Evolutionary conservation across 495 filamentous ascomycete species (phyloP), one percentile per base, ranked within the genome.

Genomic region (Astrothelium subdiscretum): DNA sequence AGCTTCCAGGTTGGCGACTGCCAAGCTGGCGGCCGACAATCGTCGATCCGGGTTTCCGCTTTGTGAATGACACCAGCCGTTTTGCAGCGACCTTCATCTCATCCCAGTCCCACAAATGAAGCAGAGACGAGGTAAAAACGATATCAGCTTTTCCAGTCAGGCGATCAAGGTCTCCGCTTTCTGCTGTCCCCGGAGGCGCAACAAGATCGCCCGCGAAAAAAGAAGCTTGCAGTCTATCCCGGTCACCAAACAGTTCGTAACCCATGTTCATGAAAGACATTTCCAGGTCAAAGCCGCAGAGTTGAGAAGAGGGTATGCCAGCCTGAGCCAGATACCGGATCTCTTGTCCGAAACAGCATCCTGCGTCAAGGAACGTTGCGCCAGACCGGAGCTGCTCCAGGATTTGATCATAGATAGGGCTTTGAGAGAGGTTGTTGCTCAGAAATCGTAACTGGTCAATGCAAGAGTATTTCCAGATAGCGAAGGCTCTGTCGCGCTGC

Each of bases 31-130:
- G 69, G 0, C 81, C 83, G 6, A 84, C 62, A 0, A 84, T 65
- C 52, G 81, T 66, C 8, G 74, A 76, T 0, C 80, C 80, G 6
- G 72, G 68, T 44, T 69, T 59, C 1, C 72, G 72, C 26, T 70
- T 70, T 10, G 84, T 69, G 10, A 87, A 70, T 31, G 61, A 64
- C 0, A 80, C 68, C 2, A 87, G 65, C 4, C 73, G 69, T 62
- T 77, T 78, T 2, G 76, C 78, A 10, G 80, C 67, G 0, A 64
- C 35, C 12, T 81, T 66, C 65, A 87, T 85, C 8, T 80, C 70
- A 0, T 79, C 75, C 66, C 73, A 82, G 20, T 63, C 65, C 60
- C 85, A 88, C 8, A 87, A 73, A 59, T 87, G 84, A 35, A 88
- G 79, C 64, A 88, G 83, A 0, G 77, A 77, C 1, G 72, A 72